Conservation (phyloP, 805 yeast species). For the Metschnikowia kofuensis region DNA sequence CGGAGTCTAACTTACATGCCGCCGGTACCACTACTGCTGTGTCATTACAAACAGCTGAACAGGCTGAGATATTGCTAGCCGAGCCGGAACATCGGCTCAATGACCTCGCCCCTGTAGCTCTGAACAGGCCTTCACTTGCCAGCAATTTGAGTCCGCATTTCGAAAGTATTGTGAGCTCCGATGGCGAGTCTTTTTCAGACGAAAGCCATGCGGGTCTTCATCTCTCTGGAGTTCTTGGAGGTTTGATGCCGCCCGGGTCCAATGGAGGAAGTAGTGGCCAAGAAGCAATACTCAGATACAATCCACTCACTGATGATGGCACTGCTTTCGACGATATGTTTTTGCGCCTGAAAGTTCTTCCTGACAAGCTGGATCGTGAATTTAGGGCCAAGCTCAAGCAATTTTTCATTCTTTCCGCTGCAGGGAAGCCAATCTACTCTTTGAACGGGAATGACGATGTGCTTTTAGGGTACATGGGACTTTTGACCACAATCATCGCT, state of each 20-base stretch:
- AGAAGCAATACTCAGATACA: not conserved
- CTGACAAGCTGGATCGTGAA: slow-evolving; percentile 16
- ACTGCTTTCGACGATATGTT: slow-evolving; percentile 10
- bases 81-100: slow-evolving; percentile 5
- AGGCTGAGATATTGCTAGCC: slow-evolving; percentile 8
- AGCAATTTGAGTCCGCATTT: slow-evolving; percentile 8
- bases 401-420: slow-evolving; percentile 72
- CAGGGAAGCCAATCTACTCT: slow-evolving; percentile 87
- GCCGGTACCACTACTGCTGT: slow-evolving; percentile 17
- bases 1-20: slow-evolving; percentile 5
- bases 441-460: slow-evolving; percentile 69
- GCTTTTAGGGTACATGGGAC: slow-evolving; percentile 69
- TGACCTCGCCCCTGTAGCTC: slow-evolving; percentile 1
- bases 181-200: slow-evolving; percentile 5
- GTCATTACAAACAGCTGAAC: slow-evolving; percentile 14
- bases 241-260: slow-evolving; percentile 2
- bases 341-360: slow-evolving; percentile 9
- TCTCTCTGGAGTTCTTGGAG: slow-evolving; percentile 7
- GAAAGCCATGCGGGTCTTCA: slow-evolving; percentile 4
- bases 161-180: slow-evolving; percentile 7
- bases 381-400: slow-evolving; percentile 53
- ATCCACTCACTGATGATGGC: slow-evolving; percentile 11
- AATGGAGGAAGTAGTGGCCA: not conserved
- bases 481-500: slow-evolving; percentile 74
- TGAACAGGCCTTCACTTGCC: not conserved